phyloP scores from a whole-genome alignment of 2,329 filamentous ascomycete species.

The Nigrospora sphaerica region DNA sequence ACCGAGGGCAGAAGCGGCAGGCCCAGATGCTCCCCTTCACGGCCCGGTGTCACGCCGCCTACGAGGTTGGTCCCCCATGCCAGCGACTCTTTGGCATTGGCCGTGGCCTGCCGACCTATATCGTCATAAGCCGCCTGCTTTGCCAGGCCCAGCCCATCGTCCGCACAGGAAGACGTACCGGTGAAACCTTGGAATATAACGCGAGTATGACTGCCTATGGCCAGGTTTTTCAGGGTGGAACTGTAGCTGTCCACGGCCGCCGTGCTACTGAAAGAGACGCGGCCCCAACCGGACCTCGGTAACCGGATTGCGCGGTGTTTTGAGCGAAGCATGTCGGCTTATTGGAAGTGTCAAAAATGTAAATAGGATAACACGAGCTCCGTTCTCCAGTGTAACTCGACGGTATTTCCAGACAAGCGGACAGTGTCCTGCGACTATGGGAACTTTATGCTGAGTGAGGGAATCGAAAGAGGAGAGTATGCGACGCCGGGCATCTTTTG shows the following conservation, averaged over 20 bases:
- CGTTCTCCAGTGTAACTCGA: no score
- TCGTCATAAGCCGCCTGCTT: not conserved
- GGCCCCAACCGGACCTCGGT: slow-evolving; percentile 2
- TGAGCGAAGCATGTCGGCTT: no score
- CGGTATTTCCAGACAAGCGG: no score
- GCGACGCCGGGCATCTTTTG: no score
- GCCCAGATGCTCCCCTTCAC: slow-evolving; percentile 64
- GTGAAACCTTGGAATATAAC: slow-evolving; percentile 36
- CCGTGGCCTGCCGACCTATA: slow-evolving; percentile 45
- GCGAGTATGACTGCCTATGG: slow-evolving; percentile 29
- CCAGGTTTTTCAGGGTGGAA: slow-evolving; percentile 27
- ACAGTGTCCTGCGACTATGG: no score
- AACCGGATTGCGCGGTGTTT: not conserved
- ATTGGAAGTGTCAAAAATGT: no score
- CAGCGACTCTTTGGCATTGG: slow-evolving; percentile 69
- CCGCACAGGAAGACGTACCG: slow-evolving; percentile 14
- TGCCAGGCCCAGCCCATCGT: not conserved
- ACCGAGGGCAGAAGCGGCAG: slow-evolving; percentile 66
- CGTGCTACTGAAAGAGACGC: slow-evolving; percentile 14
- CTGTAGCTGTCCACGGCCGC: slow-evolving; percentile 16
- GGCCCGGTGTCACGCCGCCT: slow-evolving; percentile 67
- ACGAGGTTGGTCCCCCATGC: slow-evolving; percentile 76
- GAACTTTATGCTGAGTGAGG: no score
- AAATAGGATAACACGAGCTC: no score
- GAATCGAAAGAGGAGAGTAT: no score